Evolutionary conservation across 2,329 filamentous ascomycete genomes (phyloP), one percentile per base, ranked within the genome.

Genomic region (Lithohypha guttulata): DNA sequence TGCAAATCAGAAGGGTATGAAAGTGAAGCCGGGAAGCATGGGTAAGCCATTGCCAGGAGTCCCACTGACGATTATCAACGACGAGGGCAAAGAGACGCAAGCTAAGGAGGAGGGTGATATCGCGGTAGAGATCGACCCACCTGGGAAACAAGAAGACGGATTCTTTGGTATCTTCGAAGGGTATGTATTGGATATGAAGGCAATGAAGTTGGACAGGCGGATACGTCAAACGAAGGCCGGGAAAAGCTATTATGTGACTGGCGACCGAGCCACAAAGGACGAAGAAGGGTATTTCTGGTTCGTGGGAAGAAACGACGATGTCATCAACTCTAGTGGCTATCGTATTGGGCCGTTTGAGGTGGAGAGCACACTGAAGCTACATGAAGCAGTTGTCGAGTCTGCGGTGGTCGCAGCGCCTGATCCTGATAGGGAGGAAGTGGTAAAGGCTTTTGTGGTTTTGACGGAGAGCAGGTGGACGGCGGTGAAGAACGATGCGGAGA

Each of bases 281-380:
- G 35, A 48, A 22, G 56, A 59, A 23, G 56, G 56, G 4, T 59
- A 59, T 45, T 54, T 59, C 42, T 58, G 55, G 55, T 59, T 59
- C 40, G 56, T 59, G 4, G 57, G 57, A 5, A 40, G 57, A 11
- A 43, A 51, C n/a, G 57, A 59, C 42, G 57, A 59, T 42, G 60
- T 63, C 15, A 63, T 64, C 39, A 64, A 64, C 39, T 58, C 56
- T 6, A 51, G 56, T 23, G 60, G 61, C 3, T 64, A 64, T 44
- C 52, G 61, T 18, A 51, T 51, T 13, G 59, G 61, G 6, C 61
- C 60, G 1, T 63, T 63, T 44, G 61, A 64, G 52, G 57, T 64
- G 21, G 61, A 64, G 45, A 62, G 59, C 2, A 59, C 59, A 3
- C 51, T 64, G 8, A 62, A 63, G 46, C 50, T 58, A 14, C 60